Conservation (phyloP, 1,284 basidiomycete species). For the Tilletia indica region DNA sequence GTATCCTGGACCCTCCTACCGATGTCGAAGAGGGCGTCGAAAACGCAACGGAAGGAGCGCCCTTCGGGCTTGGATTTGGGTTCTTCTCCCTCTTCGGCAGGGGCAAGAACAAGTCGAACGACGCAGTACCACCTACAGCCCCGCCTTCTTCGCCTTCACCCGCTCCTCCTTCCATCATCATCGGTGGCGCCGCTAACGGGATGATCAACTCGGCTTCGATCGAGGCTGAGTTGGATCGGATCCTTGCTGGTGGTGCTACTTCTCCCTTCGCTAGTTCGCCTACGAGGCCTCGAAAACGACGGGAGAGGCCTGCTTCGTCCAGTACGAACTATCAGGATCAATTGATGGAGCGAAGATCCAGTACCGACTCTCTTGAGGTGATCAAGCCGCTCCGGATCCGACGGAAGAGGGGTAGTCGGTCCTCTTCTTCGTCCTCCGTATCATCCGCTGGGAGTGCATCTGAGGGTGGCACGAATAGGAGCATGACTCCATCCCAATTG, state of each 20-base stretch:
- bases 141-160: not conserved
- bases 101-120: not conserved
- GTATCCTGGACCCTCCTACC: not conserved
- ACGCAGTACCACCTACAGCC: not conserved
- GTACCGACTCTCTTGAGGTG: constrained; percentile 4
- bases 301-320: too few relatives aligned
- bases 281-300: too few relatives aligned
- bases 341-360: not conserved
- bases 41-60: not conserved
- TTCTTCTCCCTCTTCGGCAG: constrained; percentile 7
- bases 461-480: not conserved
- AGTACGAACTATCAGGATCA: too few relatives aligned
- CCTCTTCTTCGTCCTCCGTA: not conserved
- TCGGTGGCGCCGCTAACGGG: not conserved
- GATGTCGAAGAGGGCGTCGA: not conserved
- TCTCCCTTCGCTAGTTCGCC: too few relatives aligned
- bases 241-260: not conserved
- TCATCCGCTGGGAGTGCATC: not conserved
- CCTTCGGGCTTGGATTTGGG: not conserved
- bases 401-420: not conserved
- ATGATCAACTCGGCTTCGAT: constrained; percentile 8
- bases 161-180: not conserved
- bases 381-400: not conserved
- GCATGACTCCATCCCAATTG: constrained; percentile 7
- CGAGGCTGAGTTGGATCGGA: constrained; percentile 11